Evolutionary conservation across 345 rosid species (phyloP), one percentile per base, ranked within the genome.

Genomic region (Triadica sebifera): DNA sequence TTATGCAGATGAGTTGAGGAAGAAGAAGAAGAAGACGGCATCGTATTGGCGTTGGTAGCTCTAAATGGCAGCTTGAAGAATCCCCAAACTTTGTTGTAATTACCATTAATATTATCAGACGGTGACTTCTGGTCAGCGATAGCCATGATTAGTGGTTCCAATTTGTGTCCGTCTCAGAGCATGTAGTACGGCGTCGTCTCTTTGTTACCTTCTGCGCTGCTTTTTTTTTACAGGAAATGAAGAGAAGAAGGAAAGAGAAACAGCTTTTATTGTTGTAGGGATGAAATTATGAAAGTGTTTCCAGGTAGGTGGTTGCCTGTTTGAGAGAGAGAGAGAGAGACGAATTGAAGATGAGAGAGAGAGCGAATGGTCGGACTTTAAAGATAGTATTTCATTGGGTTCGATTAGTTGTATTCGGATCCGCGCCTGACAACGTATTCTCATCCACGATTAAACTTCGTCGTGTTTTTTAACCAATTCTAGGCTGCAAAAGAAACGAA

Each of bases 51-150:
- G 62, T 64, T 78, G 56, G 70, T 78, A 29, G 77, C 86, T 37
- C 86, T 84, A 79, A 94, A 94, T n/a, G 96, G 97, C 22, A 89
- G 78, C 89, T 89, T 93, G 74, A 93, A 87, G 78, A 93, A 81
- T 22, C 91, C 88, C 98, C 98, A 94, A 65, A 88, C 91, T 70
- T 85, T 88, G 62, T 57, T 79, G 55, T 12, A 43, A 49, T 8
- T 25, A 60, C 34, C 34, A 2, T 29, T 29, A 29, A 12, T 19
- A 41, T 43, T 74, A 41, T 91, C 93, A 65, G 93, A 79, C 68
- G 83, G 13, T 2, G 85, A 81, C 71, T 85, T 87, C 45, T 84
- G 86, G 60, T 90, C 97, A 57, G 81, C 94, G 68, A 94, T 77
- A n/a, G 96, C 93, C 98, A 90, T 91, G 66, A 12, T 6, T 59